These are phyloP conservation scores for Clonostachys sp. DNA, from an alignment of 2,329 filamentous ascomycete genomes.

Conservation along the genomic window DNA sequence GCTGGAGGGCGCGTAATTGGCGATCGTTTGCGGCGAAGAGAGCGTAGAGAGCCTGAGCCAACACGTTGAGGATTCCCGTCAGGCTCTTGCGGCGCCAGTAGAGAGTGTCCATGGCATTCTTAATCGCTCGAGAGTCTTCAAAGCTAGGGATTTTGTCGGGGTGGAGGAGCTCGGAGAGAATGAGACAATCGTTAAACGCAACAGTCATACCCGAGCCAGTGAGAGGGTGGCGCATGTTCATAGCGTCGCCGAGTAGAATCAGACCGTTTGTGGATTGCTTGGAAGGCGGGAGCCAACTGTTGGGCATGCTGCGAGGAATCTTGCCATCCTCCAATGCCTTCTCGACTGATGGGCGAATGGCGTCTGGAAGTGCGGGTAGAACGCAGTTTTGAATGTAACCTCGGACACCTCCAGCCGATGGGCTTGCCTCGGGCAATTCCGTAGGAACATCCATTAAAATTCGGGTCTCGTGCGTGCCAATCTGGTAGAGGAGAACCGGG, in stretches of 20 bases:
- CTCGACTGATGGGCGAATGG: conserved; percentile 68
- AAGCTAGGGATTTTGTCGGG: conserved; percentile 66
- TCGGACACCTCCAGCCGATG: conserved; percentile 76
- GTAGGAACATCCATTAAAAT: conserved; percentile 85
- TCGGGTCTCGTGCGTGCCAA: conserved; percentile 89
- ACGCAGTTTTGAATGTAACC: conserved; percentile 77
- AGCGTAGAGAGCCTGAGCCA: conserved; percentile 89
- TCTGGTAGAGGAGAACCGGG: conserved; percentile 92
- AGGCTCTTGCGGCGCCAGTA: conserved; percentile 84
- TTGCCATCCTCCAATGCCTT: conserved; percentile 73
- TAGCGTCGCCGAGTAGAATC: conserved; percentile 83
- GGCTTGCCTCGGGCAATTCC: conserved; percentile 66
- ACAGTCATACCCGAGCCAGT: conserved; percentile 99
- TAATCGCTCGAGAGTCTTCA: conserved; percentile 60
- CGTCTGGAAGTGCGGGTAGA: conserved; percentile 69
- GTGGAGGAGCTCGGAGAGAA: conserved; percentile 70
- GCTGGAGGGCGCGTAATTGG: conserved; percentile 75
- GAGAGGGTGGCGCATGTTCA: conserved; percentile 99
- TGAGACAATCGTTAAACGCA: conserved; percentile 84
- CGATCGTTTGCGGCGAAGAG: conserved; percentile 83
- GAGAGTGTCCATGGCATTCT: conserved; percentile 66
- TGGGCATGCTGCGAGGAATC: conserved; percentile 84
- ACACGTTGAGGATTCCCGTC: conserved; percentile 89
- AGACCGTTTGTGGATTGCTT: conserved; percentile 56
- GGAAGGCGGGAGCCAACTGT: conserved; percentile 82